Conservation (phyloP, 805 yeast species). For the Barnettozyma wickerhamii region DNA sequence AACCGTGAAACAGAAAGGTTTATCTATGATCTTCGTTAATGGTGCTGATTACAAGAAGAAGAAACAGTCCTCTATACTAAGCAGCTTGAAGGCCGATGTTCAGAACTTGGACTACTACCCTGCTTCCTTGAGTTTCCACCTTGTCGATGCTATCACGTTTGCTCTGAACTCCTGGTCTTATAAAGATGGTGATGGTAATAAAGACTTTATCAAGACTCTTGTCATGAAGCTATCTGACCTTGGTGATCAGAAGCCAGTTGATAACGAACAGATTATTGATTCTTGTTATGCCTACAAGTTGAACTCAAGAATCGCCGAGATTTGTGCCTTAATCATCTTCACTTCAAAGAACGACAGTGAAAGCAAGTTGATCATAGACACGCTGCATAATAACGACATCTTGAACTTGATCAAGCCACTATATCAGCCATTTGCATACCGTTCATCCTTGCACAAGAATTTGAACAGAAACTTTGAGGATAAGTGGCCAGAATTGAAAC, state of each 20-base stretch:
- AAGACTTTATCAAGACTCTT: conserved; percentile 32
- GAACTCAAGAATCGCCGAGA: conserved; percentile 66
- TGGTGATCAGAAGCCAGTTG: conserved; percentile 8
- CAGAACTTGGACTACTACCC: conserved; percentile 51
- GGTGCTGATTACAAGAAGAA: conserved; percentile 34
- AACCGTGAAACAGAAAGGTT: conserved; percentile 72
- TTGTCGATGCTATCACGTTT: conserved; percentile 67
- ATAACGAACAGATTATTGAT: conserved; percentile 26
- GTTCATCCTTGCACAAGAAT: conserved; percentile 41
- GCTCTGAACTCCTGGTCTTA: conserved; percentile 80
- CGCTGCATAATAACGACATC: conserved; percentile 37
- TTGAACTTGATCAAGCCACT: conserved; percentile 29
- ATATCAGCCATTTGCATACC: conserved; percentile 42
- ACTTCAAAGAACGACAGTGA: conserved; percentile 44
- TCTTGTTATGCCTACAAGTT: conserved; percentile 53
- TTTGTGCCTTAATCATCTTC: conserved; percentile 67
- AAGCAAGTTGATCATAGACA: conserved; percentile 37
- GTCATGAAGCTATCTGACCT: conserved; percentile 28
- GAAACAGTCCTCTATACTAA: conserved; percentile 41
- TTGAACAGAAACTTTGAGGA: conserved; percentile 42
- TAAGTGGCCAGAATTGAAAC: conserved; percentile 41
- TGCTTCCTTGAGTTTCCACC: conserved; percentile 56
- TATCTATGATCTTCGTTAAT: conserved; percentile 66
- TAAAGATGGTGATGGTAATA: conserved; percentile 41
- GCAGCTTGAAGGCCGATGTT: conserved; percentile 52